phyloP scores from a whole-genome alignment of 768 basidiomycete genomes.

The Gymnopilus dilepis region DNA sequence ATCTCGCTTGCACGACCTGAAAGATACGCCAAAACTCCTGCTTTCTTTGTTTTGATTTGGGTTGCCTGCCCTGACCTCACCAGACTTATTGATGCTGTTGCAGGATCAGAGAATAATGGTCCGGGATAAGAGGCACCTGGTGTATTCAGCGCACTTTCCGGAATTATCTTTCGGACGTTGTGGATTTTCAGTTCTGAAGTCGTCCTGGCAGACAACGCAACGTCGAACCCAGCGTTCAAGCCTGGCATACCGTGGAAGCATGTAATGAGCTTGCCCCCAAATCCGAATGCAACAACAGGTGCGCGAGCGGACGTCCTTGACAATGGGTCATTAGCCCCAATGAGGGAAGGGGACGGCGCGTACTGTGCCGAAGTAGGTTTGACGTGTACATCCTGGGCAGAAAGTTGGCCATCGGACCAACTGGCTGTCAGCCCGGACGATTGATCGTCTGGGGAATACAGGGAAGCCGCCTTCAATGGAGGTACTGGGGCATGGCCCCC shows the following conservation, averaged over 20 bases:
- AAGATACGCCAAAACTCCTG: constrained; percentile 77
- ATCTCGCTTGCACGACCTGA: constrained; percentile 78
- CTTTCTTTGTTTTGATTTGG: constrained; percentile 84
- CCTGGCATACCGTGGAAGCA: constrained; percentile 81
- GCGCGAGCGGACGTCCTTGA: constrained; percentile 73
- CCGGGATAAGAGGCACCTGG: constrained; percentile 77
- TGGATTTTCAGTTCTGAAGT: constrained; percentile 74
- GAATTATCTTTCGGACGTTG: constrained; percentile 68
- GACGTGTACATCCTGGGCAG: constrained; percentile 39
- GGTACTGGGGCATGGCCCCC: constrained; percentile 1
- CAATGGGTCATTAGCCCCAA: constrained; percentile 84
- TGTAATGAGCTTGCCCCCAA: constrained; percentile 89
- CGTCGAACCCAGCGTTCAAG: constrained; percentile 76
- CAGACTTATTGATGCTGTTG: constrained; percentile 64
- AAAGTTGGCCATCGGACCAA: constrained; percentile 16
- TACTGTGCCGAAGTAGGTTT: constrained; percentile 60
- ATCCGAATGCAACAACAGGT: constrained; percentile 89
- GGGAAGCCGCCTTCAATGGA: constrained; percentile 1
- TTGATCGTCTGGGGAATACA: constrained; percentile 14
- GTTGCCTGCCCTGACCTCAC: constrained; percentile 70
- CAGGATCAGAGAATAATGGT: constrained; percentile 82
- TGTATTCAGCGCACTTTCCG: constrained; percentile 63
- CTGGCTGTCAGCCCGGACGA: constrained; percentile 12
- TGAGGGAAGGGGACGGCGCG: constrained; percentile 82
- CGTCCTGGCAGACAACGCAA: constrained; percentile 73